These are phyloP conservation scores for Pontederia crassipes DNA, from an alignment of 176 grass and related monocot species.

Conservation along the genomic window DNA sequence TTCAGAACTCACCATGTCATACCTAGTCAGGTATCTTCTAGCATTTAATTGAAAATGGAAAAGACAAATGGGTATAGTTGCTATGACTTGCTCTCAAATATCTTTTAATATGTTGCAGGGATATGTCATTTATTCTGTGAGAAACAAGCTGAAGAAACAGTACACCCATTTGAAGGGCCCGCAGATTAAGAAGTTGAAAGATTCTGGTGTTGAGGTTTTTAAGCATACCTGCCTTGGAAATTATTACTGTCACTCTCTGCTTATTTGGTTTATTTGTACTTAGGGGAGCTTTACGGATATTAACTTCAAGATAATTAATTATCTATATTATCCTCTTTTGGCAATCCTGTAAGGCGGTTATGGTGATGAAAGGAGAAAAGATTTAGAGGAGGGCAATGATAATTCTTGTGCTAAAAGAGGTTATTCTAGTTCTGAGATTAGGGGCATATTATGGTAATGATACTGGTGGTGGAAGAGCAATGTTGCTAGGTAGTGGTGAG, in stretches of 20 bases:
- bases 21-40: conserved; percentile 68
- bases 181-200: conserved; percentile 84
- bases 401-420: no score
- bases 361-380: no score
- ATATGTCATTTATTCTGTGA: conserved; percentile 82
- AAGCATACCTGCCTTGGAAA: conserved; percentile 1
- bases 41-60: no score
- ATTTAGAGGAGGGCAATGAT: no score
- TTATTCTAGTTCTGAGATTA: no score
- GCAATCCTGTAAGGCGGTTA: no score
- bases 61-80: background rate
- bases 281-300: background rate
- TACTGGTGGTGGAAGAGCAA: no score
- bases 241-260: background rate
- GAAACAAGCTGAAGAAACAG: conserved; percentile 79
- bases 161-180: conserved; percentile 75
- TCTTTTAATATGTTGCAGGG: conserved; percentile 29
- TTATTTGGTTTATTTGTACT: background rate
- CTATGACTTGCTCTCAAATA: conserved; percentile 3
- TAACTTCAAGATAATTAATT: no score
- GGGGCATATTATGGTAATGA: no score
- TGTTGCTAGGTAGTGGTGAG: no score
- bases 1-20: conserved; percentile 84
- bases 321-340: no score
- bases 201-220: conserved; percentile 64